Evolutionary conservation across 371 early-diverging fungal genomes (phyloP).

Genomic region (Zychaea mexicana): DNA sequence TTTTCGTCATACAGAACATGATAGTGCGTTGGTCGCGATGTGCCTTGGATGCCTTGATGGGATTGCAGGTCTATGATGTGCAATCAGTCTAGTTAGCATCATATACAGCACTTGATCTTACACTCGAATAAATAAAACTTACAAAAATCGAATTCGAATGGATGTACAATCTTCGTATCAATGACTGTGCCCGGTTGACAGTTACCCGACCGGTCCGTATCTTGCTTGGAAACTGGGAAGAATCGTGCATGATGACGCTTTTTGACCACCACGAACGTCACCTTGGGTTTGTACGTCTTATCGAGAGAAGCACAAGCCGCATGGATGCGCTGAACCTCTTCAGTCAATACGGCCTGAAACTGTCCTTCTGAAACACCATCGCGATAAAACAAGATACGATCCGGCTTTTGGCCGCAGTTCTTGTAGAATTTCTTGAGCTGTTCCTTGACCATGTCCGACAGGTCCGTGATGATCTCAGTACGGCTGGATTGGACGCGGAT

Average conservation of each 20-base stretch:
- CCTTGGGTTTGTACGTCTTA: conserved; percentile 71
- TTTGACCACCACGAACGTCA: conserved; percentile 94
- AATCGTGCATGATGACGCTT: conserved; percentile 97
- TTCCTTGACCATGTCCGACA: conserved; percentile 82
- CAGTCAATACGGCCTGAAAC: conserved; percentile 76
- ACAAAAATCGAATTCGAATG: conserved; percentile 85
- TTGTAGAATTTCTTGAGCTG: conserved; percentile 80
- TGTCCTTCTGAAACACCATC: conserved; percentile 97
- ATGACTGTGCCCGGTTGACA: conserved; percentile 89
- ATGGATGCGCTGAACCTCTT: conserved; percentile 82
- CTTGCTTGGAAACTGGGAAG: conserved; percentile 75
- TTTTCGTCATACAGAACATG: conserved; percentile 87
- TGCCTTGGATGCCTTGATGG: conserved; percentile 92
- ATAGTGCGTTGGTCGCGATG: conserved; percentile 91
- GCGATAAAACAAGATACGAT: conserved; percentile 92
- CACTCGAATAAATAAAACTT: conserved; percentile 16
- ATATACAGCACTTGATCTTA: neutral
- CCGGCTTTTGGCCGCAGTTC: conserved; percentile 75
- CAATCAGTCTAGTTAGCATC: neutral
- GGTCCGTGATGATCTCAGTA: conserved; percentile 86
- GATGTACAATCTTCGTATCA: conserved; percentile 86
- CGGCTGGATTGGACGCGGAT: conserved; percentile 84
- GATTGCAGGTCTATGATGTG: conserved; percentile 59
- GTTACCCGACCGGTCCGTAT: conserved; percentile 47
- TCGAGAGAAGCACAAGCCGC: conserved; percentile 68